Base-by-base conservation (phyloP, 2,329 filamentous ascomycete species). In the Acrodontium crateriforme region DNA sequence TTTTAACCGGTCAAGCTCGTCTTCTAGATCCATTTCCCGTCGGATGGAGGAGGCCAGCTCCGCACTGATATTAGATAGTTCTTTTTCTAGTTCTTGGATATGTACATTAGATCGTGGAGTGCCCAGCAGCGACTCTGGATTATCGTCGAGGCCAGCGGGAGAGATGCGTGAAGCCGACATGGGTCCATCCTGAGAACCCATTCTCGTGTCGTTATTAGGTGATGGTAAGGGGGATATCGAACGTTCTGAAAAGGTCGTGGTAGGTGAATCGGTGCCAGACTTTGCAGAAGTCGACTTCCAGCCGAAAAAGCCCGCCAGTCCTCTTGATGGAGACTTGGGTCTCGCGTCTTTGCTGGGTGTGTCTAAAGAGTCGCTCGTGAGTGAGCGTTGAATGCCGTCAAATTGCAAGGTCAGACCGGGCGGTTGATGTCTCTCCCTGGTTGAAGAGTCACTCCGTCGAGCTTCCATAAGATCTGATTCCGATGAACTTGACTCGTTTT, bases 21-120 rank as follows among this genome's bases (percentile, higher is more conserved):
- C 89, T 55, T 98, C 89, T 17, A 98, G 59, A 44, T 98, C 89
- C 71, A 98, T 87, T 60, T 98, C 89, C 36, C 89, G 74, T 45
- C 81, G 74, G 48, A 98, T 95, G 16, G 89, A 95, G 41, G 75
- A 71, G 18, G 89, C 89, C 52, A 98, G 65, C 65, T 98, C 89
- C 35, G 76, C 71, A 61, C 83, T 92, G 58, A 98, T 87, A 55
- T 87, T 80, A 45, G 82, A 82, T 41, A 98, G 58, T 63, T 98
- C 89, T 52, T 84, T 79, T 62, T 98, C 89, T 63, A 98, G 76
- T 52, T 92, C 83, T 52, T 83, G 74, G 46, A 92, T 69, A 53
- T 84, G 65, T 40, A 65, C 60, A 43, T 54, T 65, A 47, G 46
- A 55, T 30, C 47, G 59, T 45, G 53, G 58, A 13, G 41, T 40